Evolutionary conservation across 352 stramenopile species (phyloP), one percentile per base, ranked within the genome.

Genomic region (Phytophthora fragariae): DNA sequence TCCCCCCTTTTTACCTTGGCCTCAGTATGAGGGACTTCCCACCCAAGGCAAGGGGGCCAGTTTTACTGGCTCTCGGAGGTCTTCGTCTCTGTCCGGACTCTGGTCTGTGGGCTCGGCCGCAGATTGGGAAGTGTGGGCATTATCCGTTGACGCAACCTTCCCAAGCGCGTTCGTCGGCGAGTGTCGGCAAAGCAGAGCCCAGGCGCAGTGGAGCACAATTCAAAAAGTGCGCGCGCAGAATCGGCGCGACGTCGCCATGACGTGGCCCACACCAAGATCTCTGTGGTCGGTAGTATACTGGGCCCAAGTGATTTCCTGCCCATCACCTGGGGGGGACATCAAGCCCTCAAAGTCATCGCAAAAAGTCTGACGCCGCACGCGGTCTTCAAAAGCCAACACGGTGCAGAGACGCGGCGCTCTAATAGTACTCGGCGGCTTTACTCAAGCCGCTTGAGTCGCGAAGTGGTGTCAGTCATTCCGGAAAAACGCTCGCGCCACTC

Each of bases 361-460:
- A 31, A 60, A 27, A 21, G 72, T 50, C 53, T 72, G 62, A 72
- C 63, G 57, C 53, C 54, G 5, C 58, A 55, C 24, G 70, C 63
- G 63, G 68, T 75, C 68, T 58, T 55, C 72, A 75, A 69, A 75
- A 66, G 46, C 65, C 47, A 63, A 60, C 61, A 65, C 49, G 17
- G 6, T 2, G 37, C 10, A 44, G 12, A 59, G 35, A 41, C 35
- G 70, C 49, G 62, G 29, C 44, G 35, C 35, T 5, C 17, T 15
- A 64, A 72, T 77, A 75, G 65, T 69, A 80, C 64, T 72, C 57
- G 74, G 2, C n/a, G 41, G 3, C 35, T 21, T 21, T 21, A 21
- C 19, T 21, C 19, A 21, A 21, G 19, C 19, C 19, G 19, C 19
- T 47, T 47, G 39, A 47, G 11, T n/a, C 39, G 11, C 10, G 8